Percentiles rank a stretch among this genome's conserved stretches.
Evolutionary conservation across 495 filamentous ascomycete genomes (phyloP).

Genomic region (Monascus purpureus): DNA sequence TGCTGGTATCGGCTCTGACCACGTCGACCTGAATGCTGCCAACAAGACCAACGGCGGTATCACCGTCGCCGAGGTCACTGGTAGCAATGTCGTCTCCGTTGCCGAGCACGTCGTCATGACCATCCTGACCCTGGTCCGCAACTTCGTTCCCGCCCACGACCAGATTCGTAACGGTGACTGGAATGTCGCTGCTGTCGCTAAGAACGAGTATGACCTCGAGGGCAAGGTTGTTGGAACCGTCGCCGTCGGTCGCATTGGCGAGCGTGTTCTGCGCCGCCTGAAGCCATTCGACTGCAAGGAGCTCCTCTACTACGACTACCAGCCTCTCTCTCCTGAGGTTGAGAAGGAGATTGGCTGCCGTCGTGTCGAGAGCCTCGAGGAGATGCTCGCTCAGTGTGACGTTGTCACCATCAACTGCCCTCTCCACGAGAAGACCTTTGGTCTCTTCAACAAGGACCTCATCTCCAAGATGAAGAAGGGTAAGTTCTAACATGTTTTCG

Average conservation of each 20-base stretch:
- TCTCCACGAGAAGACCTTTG: slow-evolving; percentile 90
- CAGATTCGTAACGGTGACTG: slow-evolving; percentile 78
- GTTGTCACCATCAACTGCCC: slow-evolving; percentile 99
- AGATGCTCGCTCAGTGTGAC: slow-evolving; percentile 91
- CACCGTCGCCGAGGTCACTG: slow-evolving; percentile 94
- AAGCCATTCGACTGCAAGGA: slow-evolving; percentile 99
- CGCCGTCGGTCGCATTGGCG: slow-evolving; percentile 91
- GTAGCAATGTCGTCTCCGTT: slow-evolving; percentile 82
- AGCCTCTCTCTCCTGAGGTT: slow-evolving; percentile 70
- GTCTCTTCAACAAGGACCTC: slow-evolving; percentile 98
- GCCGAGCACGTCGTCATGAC: slow-evolving; percentile 98
- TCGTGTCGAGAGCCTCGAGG: slow-evolving; percentile 75
- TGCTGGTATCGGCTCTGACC: slow-evolving; percentile 94
- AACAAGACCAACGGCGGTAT: slow-evolving; percentile 98
- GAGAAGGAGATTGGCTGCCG: slow-evolving; percentile 96
- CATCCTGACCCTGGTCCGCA: slow-evolving; percentile 88
- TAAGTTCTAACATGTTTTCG: too few relatives aligned
- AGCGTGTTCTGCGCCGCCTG: slow-evolving; percentile 89
- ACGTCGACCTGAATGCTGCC: slow-evolving; percentile 91
- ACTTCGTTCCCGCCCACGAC: slow-evolving; percentile 97
- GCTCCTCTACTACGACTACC: slow-evolving; percentile 98
- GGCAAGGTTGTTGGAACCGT: slow-evolving; percentile 96
- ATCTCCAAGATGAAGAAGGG: slow-evolving; percentile 99
- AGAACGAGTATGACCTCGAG: slow-evolving; percentile 97
- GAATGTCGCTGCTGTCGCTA: slow-evolving; percentile 90